phyloP scores from a whole-genome alignment of 768 basidiomycete species.

The Hydnomerulius pinastri region DNA sequence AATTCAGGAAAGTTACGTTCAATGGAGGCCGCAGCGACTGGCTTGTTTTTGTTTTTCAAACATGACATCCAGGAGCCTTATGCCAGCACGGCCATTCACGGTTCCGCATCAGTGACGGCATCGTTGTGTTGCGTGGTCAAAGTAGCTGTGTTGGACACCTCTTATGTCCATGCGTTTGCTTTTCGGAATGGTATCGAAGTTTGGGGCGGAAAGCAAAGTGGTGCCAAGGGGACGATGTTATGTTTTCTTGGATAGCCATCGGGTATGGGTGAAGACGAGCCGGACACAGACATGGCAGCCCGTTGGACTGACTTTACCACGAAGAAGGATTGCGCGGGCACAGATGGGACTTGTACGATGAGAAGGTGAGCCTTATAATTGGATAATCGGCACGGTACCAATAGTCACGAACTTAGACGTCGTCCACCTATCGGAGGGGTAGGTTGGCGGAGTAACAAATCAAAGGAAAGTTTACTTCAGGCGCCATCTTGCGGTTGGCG shows the following conservation, averaged over 20 bases:
- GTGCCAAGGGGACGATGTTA: not conserved
- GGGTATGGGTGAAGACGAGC: conserved; percentile 14
- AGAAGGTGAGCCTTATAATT: not conserved
- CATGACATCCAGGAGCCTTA: not conserved
- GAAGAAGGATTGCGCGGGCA: not conserved
- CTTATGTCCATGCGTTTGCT: too few relatives aligned
- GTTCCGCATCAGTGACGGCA: not conserved
- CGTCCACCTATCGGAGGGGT: not conserved
- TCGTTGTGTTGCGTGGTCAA: not conserved
- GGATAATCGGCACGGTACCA: conserved; percentile 3
- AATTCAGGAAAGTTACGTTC: not conserved
- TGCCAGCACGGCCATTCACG: not conserved
- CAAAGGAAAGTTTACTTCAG: not conserved
- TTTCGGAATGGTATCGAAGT: not conserved
- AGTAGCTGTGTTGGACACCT: too few relatives aligned
- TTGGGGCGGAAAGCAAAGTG: not conserved
- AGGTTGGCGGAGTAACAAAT: not conserved
- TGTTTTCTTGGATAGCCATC: conserved; percentile 7
- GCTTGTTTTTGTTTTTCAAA: not conserved
- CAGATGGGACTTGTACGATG: not conserved
- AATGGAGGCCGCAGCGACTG: not conserved
- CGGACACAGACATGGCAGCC: not conserved
- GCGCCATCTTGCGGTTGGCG: not conserved
- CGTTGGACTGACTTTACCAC: not conserved
- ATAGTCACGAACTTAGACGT: not conserved